Conservation (phyloP, 495 filamentous ascomycete species). For the Trichoderma parareesei region DNA sequence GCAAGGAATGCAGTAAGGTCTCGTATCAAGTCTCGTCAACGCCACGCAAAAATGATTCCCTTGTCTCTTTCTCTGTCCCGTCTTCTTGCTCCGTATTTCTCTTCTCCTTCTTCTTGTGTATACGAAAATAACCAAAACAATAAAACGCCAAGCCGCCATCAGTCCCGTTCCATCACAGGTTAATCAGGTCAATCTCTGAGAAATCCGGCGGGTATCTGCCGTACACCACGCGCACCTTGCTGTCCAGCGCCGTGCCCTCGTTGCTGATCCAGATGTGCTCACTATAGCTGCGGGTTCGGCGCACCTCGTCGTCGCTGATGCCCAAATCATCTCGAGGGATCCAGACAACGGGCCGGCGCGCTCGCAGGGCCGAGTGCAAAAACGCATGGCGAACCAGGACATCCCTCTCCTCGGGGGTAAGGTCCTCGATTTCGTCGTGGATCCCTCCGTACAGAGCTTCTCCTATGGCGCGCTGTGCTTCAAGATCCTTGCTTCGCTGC, state of each 20-base stretch:
- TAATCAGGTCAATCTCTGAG: constrained; percentile 81
- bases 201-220: constrained; percentile 86
- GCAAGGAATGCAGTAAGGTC: background rate
- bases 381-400: constrained; percentile 81
- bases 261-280: constrained; percentile 91
- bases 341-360: constrained; percentile 84
- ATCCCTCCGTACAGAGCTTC: constrained; percentile 78
- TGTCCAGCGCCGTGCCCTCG: constrained; percentile 78
- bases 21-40: background rate
- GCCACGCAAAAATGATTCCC: background rate
- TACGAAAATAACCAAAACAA: background rate
- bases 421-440: constrained; percentile 87
- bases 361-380: constrained; percentile 79
- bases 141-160: background rate
- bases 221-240: constrained; percentile 79
- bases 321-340: constrained; percentile 89
- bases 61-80: background rate
- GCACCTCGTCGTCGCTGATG: constrained; percentile 85
- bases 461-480: constrained; percentile 64
- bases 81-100: background rate
- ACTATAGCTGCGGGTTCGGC: constrained; percentile 64
- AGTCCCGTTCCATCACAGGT: constrained; percentile 41
- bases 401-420: constrained; percentile 86
- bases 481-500: constrained; percentile 43
- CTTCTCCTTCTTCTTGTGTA: background rate